A percentile compares a stretch with the other conserved stretches of the same genome.
Evolutionary conservation across 225 moss, liverwort and hornwort species (phyloP).

Genomic region (Thuidium tamariscinum): DNA sequence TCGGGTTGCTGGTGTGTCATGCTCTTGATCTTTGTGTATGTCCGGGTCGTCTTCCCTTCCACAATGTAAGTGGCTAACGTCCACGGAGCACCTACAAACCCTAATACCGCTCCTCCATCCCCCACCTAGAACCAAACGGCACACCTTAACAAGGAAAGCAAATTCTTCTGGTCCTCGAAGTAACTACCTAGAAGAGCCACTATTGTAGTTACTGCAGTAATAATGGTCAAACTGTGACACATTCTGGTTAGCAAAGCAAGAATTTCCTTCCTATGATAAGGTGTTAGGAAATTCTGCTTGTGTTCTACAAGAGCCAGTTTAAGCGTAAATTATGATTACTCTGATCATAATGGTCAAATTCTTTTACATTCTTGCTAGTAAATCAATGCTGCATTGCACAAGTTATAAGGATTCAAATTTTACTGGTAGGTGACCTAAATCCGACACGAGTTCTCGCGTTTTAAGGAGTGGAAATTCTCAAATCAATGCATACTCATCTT

Average conservation of each 20-base stretch:
- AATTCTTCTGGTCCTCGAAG: neutral
- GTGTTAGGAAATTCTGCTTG: neutral
- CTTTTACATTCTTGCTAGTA: neutral
- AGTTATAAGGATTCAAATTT: neutral
- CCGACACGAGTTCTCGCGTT: neutral
- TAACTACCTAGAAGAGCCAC: neutral
- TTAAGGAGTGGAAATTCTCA: neutral
- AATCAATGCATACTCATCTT: neutral
- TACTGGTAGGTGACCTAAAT: neutral
- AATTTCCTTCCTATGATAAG: neutral
- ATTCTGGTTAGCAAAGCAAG: neutral
- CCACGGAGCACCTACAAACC: conserved; percentile 57
- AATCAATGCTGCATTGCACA: neutral
- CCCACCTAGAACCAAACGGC: conserved; percentile 26
- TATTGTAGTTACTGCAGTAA: neutral
- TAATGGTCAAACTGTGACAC: too few species aligned
- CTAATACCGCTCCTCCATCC: conserved; percentile 42
- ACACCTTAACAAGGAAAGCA: neutral
- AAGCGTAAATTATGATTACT: neutral
- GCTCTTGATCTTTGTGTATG: conserved; percentile 56
- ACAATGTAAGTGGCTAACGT: conserved; percentile 62
- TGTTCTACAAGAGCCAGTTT: neutral
- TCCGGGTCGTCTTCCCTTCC: conserved; percentile 48
- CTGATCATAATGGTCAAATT: neutral
- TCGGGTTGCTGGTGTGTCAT: conserved; percentile 45